Percentiles rank a stretch among this genome's conserved stretches.
These are phyloP conservation scores for Tulasnella sp. DNA, from an alignment of 768 basidiomycete genomes.

Conservation along the genomic window DNA sequence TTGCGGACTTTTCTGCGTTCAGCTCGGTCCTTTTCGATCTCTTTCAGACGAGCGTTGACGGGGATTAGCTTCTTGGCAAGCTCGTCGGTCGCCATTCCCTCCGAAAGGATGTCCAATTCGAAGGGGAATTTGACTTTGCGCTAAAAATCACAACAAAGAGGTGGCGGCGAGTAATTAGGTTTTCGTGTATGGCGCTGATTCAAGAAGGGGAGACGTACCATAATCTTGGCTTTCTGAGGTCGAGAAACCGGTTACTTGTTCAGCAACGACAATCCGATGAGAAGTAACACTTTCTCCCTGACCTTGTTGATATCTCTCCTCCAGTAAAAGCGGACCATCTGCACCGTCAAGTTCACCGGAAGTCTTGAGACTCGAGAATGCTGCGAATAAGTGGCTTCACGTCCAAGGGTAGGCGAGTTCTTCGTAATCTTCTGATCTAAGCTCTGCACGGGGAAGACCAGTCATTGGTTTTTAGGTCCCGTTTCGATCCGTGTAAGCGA, in stretches of 20 bases:
- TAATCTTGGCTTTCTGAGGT: conserved; percentile 81
- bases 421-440: conserved; percentile 87
- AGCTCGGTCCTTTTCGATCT: conserved; percentile 74
- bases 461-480: neutral
- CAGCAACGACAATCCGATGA: conserved; percentile 22
- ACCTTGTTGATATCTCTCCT: conserved; percentile 71
- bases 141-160: too few relatives aligned
- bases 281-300: conserved; percentile 17
- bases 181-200: too few relatives aligned
- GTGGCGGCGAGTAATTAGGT: too few relatives aligned
- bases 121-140: too few relatives aligned
- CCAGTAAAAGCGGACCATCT: conserved; percentile 98
- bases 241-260: conserved; percentile 21
- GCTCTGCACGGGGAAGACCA: conserved; percentile 47
- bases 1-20: conserved; percentile 81
- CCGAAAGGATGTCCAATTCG: conserved; percentile 74
- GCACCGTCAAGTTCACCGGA: conserved; percentile 79
- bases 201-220: conserved; percentile 60
- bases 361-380: conserved; percentile 77
- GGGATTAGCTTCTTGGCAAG: conserved; percentile 68
- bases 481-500: neutral
- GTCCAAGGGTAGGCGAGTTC: conserved; percentile 68
- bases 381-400: conserved; percentile 77
- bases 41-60: conserved; percentile 65
- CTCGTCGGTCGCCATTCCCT: conserved; percentile 71